Evolutionary conservation across 108 stramenopile species (phyloP).

Genomic region (Ochromonas danica): DNA sequence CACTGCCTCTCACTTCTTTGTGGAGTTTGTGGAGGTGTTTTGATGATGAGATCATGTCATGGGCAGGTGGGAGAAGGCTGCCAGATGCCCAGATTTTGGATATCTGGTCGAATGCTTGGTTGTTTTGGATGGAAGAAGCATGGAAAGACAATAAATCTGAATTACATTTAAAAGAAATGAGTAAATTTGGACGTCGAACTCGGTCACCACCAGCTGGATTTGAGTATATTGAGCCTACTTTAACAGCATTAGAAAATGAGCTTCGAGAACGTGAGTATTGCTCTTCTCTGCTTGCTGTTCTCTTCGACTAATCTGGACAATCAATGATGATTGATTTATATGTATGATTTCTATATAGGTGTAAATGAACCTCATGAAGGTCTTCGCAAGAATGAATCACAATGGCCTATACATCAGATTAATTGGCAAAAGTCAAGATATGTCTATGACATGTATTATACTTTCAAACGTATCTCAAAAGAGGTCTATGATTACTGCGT

Average conservation of each 20-base stretch:
- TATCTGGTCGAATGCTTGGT: too few relatives aligned
- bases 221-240: slow-evolving; percentile 82
- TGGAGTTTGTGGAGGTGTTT: too few relatives aligned
- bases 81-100: too few relatives aligned
- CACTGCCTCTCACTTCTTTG: too few relatives aligned
- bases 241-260: slow-evolving; percentile 95
- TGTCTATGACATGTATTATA: slow-evolving; percentile 98
- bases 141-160: too few relatives aligned
- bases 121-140: too few relatives aligned
- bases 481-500: slow-evolving; percentile 94
- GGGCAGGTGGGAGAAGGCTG: too few relatives aligned
- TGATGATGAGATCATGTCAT: too few relatives aligned
- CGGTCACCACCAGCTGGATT: slow-evolving; percentile 78
- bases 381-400: slow-evolving; percentile 92
- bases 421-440: slow-evolving; percentile 95
- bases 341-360: slow-evolving; percentile 48
- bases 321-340: neutral
- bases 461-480: slow-evolving; percentile 36
- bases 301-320: neutral
- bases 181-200: slow-evolving; percentile 42
- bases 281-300: neutral
- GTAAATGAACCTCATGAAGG: slow-evolving; percentile 93
- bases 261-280: slow-evolving; percentile 73
- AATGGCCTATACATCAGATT: slow-evolving; percentile 99
- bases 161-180: too few relatives aligned